Conservation (phyloP, 2,329 filamentous ascomycete genomes). For the Penicillium glabrum region DNA sequence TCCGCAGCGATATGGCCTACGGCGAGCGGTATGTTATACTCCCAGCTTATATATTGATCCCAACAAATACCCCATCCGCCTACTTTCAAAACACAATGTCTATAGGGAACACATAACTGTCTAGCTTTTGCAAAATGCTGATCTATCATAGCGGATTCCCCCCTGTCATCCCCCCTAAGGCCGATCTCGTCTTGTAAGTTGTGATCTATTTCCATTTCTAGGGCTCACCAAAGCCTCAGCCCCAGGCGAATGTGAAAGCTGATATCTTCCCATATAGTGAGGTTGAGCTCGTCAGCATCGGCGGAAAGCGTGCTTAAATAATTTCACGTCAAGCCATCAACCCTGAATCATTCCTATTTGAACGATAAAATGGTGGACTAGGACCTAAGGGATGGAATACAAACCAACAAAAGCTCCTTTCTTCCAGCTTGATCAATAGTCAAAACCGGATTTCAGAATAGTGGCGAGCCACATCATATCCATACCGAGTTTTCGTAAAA, state of each 20-base stretch:
- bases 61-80: neutral
- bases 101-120: neutral
- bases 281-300: neutral
- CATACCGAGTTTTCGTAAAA: neutral
- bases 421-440: neutral
- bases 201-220: neutral
- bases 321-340: neutral
- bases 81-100: neutral
- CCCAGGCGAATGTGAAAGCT: neutral
- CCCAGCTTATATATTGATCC: neutral
- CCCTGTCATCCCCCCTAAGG: constrained; percentile 70
- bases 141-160: constrained; percentile 66
- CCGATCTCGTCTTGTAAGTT: constrained; percentile 82
- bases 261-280: neutral
- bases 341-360: too few species aligned
- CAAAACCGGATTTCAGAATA: neutral
- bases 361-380: neutral
- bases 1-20: constrained; percentile 40
- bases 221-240: neutral
- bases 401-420: neutral
- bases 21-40: constrained; percentile 37
- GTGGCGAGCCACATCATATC: neutral
- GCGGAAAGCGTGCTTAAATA: neutral
- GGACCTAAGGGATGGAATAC: neutral
- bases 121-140: neutral